Evolutionary conservation across 805 yeast species (phyloP).

Genomic region (Candida orba): DNA sequence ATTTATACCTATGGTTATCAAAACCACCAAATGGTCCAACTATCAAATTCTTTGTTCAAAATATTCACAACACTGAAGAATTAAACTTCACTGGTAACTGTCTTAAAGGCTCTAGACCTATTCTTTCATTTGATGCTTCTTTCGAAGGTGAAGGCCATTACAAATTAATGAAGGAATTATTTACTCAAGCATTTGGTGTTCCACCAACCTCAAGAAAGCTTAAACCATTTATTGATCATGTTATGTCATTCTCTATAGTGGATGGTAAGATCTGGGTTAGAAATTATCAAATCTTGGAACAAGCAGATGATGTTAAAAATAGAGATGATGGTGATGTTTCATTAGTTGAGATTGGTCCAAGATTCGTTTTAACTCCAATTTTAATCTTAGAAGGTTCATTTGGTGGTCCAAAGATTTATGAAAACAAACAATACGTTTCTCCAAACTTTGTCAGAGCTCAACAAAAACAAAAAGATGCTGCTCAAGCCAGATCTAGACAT

Average conservation of each 20-base stretch:
- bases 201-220: constrained; percentile 90
- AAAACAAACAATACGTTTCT: constrained; percentile 92
- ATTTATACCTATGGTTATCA: constrained; percentile 88
- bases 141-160: constrained; percentile 68
- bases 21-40: constrained; percentile 99
- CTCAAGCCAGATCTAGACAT: constrained; percentile 67
- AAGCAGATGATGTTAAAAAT: constrained; percentile 46
- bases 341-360: constrained; percentile 92
- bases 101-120: constrained; percentile 89
- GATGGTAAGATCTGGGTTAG: constrained; percentile 95
- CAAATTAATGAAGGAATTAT: constrained; percentile 73
- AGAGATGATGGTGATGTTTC: constrained; percentile 57
- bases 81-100: constrained; percentile 95
- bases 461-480: constrained; percentile 70
- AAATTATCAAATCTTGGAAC: constrained; percentile 80
- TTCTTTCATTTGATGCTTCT: constrained; percentile 77
- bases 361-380: constrained; percentile 88
- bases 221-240: constrained; percentile 94
- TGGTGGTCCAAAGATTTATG: constrained; percentile 96
- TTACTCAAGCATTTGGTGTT: constrained; percentile 82
- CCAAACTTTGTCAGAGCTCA: constrained; percentile 95
- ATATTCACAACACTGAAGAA: constrained; percentile 93
- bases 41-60: constrained; percentile 85
- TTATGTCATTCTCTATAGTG: constrained; percentile 84
- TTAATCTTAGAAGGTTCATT: constrained; percentile 93